Percentiles rank a stretch among this genome's conserved stretches.
phyloP scores from a whole-genome alignment of 1,284 basidiomycete genomes.

The Inonotus obliquus region DNA sequence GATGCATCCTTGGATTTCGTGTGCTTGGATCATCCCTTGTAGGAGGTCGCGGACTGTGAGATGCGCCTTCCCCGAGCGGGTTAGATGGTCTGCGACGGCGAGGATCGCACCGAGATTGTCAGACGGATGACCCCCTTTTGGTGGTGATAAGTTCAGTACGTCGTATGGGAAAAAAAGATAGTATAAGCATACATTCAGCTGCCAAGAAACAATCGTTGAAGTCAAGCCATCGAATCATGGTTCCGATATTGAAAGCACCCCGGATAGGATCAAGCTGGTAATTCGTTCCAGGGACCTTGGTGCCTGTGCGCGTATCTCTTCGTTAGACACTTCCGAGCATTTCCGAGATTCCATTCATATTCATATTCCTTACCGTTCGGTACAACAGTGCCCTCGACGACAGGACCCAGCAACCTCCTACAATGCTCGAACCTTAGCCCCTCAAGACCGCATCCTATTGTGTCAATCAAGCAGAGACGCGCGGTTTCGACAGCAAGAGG shows the following conservation, averaged over 20 bases:
- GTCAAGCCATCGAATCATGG: slow-evolving; percentile 91
- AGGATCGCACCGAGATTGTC: slow-evolving; percentile 93
- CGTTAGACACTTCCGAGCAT: background rate
- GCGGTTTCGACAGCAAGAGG: slow-evolving; percentile 82
- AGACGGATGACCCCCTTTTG: slow-evolving; percentile 87
- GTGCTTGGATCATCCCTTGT: slow-evolving; percentile 88
- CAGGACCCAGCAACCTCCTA: slow-evolving; percentile 74
- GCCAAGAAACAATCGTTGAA: slow-evolving; percentile 90
- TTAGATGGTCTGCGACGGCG: slow-evolving; percentile 82
- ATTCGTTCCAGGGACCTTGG: slow-evolving; percentile 85
- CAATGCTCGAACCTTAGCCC: slow-evolving; percentile 78
- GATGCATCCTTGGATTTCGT: slow-evolving; percentile 85
- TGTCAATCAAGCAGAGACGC: slow-evolving; percentile 83
- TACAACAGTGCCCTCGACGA: slow-evolving; percentile 83
- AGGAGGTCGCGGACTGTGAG: slow-evolving; percentile 76
- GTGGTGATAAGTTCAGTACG: slow-evolving; percentile 16
- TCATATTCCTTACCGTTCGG: slow-evolving; percentile 82
- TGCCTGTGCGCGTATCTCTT: slow-evolving; percentile 46
- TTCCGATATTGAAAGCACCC: slow-evolving; percentile 93
- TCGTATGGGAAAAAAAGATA: slow-evolving; percentile 3
- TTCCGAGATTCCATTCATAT: slow-evolving; percentile 33
- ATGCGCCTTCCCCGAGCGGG: slow-evolving; percentile 60
- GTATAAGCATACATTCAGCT: slow-evolving; percentile 63
- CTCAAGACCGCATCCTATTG: slow-evolving; percentile 85
- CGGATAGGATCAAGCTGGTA: slow-evolving; percentile 91